Evolutionary conservation across 345 rosid genomes (phyloP), one percentile per base, ranked within the genome.

Genomic region (Ailanthus altissimus): DNA sequence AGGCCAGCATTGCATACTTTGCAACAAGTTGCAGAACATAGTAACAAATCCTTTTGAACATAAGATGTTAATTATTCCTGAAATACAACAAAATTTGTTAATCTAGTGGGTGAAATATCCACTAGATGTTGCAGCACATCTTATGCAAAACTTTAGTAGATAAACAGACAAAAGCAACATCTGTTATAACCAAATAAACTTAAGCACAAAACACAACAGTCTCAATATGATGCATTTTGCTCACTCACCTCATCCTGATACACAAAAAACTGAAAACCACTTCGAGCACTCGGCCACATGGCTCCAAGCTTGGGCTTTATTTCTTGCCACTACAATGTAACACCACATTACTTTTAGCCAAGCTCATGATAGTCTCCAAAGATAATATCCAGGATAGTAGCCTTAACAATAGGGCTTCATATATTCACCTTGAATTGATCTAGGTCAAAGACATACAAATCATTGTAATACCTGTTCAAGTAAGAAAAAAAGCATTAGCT

Each of bases 221-320:
- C 16, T 28, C 47, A 25, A 8, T 50, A 21, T 38, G 32, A 32
- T 75, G 49, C 42, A 42, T 8, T 50, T 62, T 43, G 23, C 62
- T 36, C 61, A 78, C 89, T 81, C 45, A 84, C 99, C 98, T 87
- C 93, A 81, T 95, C 99, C 84, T 91, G 98, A 85, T 89, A 83
- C 63, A 90, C 94, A 54, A 89, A 89, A 85, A 95, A 90, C 73
- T 95, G 99, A 82, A 95, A 95, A 57, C 98, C 99, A 75, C 97
- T 95, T 74, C 98, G 91, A 18, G 94, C 90, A 85, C 92, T 90
- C 36, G 99, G 98, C 97, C 99, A 95, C 91, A 93, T 83, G 57
- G 93, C 87, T 54, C 98, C 98, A 79, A 90, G 98, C 83, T 85
- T 89, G 45, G 97, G 96, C 80, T 95, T 95, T 81, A 95, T 87